Conservation (phyloP, 305 asterid genomes). For the Caryopteris hybrid region DNA sequence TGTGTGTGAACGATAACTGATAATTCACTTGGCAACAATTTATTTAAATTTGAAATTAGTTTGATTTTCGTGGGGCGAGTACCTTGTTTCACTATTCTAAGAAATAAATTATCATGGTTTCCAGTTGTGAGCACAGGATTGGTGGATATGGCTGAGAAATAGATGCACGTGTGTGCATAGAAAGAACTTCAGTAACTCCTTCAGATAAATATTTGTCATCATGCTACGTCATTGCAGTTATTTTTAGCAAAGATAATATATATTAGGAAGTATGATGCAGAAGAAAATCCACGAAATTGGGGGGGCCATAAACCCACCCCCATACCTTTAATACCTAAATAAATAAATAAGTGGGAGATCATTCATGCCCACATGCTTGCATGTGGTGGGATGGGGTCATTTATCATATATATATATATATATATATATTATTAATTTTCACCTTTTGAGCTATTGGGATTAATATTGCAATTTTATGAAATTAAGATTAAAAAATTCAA, state of each 20-base stretch:
- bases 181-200: constrained; percentile 3
- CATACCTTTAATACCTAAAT: constrained; percentile 13
- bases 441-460: too few relatives aligned
- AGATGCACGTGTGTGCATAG: constrained; percentile 16
- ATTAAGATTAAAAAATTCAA: too few relatives aligned
- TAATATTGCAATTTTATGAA: too few relatives aligned
- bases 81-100: neutral
- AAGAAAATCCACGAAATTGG: constrained; percentile 13
- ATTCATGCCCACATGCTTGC: constrained; percentile 30
- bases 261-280: constrained; percentile 17
- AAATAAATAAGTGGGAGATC: constrained; percentile 14
- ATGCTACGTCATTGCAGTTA: neutral
- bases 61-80: too few relatives aligned
- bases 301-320: constrained; percentile 23
- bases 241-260: constrained; percentile 21
- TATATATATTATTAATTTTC: too few relatives aligned
- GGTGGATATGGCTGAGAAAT: neutral
- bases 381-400: constrained; percentile 26
- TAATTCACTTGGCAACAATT: too few relatives aligned
- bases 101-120: neutral
- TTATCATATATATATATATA: too few relatives aligned
- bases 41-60: too few relatives aligned
- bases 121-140: neutral
- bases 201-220: constrained; percentile 13
- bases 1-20: too few relatives aligned